Conservation (phyloP, 2,329 filamentous ascomycete species). For the Pyrenochaeta sp. region DNA sequence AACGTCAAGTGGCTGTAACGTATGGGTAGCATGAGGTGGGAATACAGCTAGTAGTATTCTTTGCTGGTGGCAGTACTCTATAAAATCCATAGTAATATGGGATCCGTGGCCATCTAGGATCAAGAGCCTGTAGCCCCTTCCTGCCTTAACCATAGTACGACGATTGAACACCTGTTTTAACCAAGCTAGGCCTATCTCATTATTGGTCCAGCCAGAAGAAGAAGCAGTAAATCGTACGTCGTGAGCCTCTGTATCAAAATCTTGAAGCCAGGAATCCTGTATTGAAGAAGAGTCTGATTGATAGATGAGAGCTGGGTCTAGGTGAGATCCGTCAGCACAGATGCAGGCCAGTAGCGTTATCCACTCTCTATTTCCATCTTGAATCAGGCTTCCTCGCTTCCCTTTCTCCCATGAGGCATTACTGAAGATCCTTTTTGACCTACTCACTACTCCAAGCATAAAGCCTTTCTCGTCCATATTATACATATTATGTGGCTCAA, state of each 20-base stretch:
- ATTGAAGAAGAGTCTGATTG: neutral
- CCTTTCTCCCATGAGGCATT: neutral
- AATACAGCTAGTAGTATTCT: constrained; percentile 3
- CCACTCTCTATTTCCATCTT: constrained; percentile 9
- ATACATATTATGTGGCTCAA: constrained; percentile 11
- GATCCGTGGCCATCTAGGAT: constrained; percentile 13
- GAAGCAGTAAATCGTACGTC: neutral
- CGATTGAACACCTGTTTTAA: constrained; percentile 20
- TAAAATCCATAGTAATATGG: constrained; percentile 3
- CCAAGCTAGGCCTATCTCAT: constrained; percentile 17
- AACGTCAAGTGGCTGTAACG: constrained; percentile 6
- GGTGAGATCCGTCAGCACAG: constrained; percentile 14
- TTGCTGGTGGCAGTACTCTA: neutral
- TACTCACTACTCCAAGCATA: constrained; percentile 1
- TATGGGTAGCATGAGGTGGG: constrained; percentile 6
- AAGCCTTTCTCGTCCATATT: constrained; percentile 21
- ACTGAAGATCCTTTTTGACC: constrained; percentile 14
- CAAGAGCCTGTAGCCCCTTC: neutral
- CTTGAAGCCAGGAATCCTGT: neutral
- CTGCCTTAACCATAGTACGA: constrained; percentile 1
- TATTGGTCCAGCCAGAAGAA: constrained; percentile 12
- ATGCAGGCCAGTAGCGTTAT: constrained; percentile 13
- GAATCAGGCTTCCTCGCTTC: neutral
- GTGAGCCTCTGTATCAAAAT: constrained; percentile 2
- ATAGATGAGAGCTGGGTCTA: constrained; percentile 11